Evolutionary conservation across 495 filamentous ascomycete genomes (phyloP).

Genomic region (Entonaema liquescens): DNA sequence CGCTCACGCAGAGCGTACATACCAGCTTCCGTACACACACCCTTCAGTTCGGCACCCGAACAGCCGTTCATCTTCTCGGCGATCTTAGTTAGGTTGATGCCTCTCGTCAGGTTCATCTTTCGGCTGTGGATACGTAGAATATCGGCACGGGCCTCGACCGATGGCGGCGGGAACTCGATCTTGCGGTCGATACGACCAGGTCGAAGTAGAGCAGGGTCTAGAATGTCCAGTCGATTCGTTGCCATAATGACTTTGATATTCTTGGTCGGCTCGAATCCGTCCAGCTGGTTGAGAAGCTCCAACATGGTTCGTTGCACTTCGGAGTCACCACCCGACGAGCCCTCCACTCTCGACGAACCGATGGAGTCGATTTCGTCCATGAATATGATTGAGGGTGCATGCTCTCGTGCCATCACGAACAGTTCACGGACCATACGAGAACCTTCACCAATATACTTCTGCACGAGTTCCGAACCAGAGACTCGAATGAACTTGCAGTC

Average conservation of each 20-base stretch:
- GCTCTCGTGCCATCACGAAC: constrained; percentile 98
- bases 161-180: constrained; percentile 98
- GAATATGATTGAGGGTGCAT: constrained; percentile 99
- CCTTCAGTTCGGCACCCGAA: constrained; percentile 95
- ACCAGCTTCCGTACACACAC: constrained; percentile 94
- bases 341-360: constrained; percentile 95
- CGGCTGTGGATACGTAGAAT: constrained; percentile 96
- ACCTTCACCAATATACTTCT: constrained; percentile 99
- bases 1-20: constrained; percentile 97
- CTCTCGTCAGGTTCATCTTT: constrained; percentile 97
- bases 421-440: constrained; percentile 98
- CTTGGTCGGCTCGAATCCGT: constrained; percentile 99
- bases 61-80: constrained; percentile 99
- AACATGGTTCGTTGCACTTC: constrained; percentile 99
- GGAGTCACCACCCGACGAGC: constrained; percentile 93
- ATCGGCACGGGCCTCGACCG: constrained; percentile 95
- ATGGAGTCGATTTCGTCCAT: constrained; percentile 99
- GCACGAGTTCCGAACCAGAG: constrained; percentile 92
- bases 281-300: constrained; percentile 96
- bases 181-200: constrained; percentile 98
- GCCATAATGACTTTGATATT: constrained; percentile 99
- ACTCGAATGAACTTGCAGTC: constrained; percentile 99
- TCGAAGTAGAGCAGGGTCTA: constrained; percentile 92
- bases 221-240: constrained; percentile 95
- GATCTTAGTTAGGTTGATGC: constrained; percentile 98